Evolutionary conservation across 305 asterid genomes (phyloP), one percentile per base, ranked within the genome.

Genomic region (Rubia tinctorum): DNA sequence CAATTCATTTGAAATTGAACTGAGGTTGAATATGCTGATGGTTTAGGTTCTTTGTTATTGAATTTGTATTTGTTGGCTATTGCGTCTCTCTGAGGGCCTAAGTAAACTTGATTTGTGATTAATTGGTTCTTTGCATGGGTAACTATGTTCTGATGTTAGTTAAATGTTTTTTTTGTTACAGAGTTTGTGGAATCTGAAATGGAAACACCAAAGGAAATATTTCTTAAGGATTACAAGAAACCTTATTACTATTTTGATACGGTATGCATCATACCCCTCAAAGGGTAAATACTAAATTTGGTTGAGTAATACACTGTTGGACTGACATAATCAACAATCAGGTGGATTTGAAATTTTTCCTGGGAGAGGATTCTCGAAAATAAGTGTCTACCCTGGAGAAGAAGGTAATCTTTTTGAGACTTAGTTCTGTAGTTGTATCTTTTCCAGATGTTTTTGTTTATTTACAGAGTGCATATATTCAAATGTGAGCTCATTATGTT

Each of bases 171-270:
- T n/a, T n/a, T n/a, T n/a, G n/a, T n/a, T n/a, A n/a, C n/a, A n/a
- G n/a, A n/a, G n/a, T n/a, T 75, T 22, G 96, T 85, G 78, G 97
- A 93, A 77, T 75, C 88, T 61, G 78, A 27, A 15, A 91, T 91
- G 98, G 96, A 88, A 74, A 39, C 85, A 69, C 97, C 97, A 76
- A 89, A 90, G 80, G 98, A 93, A 84, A 91, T 93, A 30, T 93
- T 91, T 71, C 78, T 93, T n/a, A 93, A 91, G 88, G 98, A 93
- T 80, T 91, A 91, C 87, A 89, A 91, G 84, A 90, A 85, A 76
- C 97, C 97, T 37, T 91, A 87, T 69, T 93, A 89, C 82, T 91
- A 80, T 72, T 91, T 93, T 79, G 96, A 93, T 27, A 77, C 86
- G 81, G 96, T 90, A 84, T 40, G 23, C 60, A 64, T 53, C 8